Conservation (phyloP, 805 yeast genomes). For the Wickerhamiella parazyma region DNA sequence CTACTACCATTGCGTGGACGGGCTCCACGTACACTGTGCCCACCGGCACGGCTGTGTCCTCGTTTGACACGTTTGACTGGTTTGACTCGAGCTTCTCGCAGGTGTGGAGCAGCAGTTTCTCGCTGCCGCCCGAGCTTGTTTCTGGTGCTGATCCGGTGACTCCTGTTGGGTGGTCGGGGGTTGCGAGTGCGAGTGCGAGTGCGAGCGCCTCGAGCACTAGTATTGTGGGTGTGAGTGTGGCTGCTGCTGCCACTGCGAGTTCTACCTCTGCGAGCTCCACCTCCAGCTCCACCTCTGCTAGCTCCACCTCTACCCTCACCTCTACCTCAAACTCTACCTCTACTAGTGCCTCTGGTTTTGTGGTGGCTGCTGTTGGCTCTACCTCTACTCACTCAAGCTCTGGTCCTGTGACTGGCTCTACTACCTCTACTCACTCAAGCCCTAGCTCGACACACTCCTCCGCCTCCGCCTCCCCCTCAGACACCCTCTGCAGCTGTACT, state of each 20-base stretch:
- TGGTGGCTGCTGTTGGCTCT: too few species aligned
- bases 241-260: background rate
- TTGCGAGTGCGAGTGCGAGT: background rate
- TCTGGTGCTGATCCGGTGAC: background rate
- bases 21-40: background rate
- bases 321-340: background rate
- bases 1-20: background rate
- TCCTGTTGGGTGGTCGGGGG: background rate
- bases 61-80: constrained; percentile 4
- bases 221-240: background rate
- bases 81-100: constrained; percentile 2
- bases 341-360: too few species aligned
- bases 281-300: background rate
- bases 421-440: too few species aligned
- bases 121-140: background rate
- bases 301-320: background rate
- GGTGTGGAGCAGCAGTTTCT: background rate
- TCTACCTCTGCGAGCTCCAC: background rate
- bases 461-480: background rate
- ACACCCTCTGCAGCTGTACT: background rate
- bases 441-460: background rate
- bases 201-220: background rate
- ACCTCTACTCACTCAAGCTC: background rate
- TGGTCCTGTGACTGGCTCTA: background rate
- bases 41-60: background rate